These are phyloP conservation scores for Sclerotinia borealis DNA, from an alignment of 2,329 filamentous ascomycete genomes.

Conservation along the genomic window DNA sequence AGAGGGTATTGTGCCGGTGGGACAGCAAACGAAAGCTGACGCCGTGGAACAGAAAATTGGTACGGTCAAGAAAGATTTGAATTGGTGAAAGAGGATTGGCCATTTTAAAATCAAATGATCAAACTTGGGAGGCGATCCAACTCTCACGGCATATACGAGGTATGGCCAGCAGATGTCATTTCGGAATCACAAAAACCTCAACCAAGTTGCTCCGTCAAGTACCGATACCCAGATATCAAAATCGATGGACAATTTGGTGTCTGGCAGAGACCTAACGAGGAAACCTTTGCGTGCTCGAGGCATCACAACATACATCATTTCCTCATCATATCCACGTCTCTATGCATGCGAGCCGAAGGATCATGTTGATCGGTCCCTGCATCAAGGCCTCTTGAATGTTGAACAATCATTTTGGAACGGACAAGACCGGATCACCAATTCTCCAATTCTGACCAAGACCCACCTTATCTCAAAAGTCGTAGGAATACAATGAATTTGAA, in stretches of 20 bases:
- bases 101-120: background rate
- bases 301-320: background rate
- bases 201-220: background rate
- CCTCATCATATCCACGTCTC: background rate
- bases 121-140: background rate
- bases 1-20: constrained; percentile 3
- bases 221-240: background rate
- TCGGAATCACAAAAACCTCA: background rate
- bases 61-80: constrained; percentile 21
- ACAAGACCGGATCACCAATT: background rate
- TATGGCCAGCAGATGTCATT: background rate
- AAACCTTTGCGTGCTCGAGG: background rate
- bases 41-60: constrained; percentile 17
- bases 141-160: constrained; percentile 11
- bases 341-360: background rate
- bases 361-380: background rate
- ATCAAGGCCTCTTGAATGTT: background rate
- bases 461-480: background rate
- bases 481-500: background rate
- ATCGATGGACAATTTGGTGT: background rate
- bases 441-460: background rate
- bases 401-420: background rate
- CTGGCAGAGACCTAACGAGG: background rate
- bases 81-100: background rate
- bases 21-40: background rate